phyloP scores from a whole-genome alignment of 257 asterid species.

The Fraxinus americana region DNA sequence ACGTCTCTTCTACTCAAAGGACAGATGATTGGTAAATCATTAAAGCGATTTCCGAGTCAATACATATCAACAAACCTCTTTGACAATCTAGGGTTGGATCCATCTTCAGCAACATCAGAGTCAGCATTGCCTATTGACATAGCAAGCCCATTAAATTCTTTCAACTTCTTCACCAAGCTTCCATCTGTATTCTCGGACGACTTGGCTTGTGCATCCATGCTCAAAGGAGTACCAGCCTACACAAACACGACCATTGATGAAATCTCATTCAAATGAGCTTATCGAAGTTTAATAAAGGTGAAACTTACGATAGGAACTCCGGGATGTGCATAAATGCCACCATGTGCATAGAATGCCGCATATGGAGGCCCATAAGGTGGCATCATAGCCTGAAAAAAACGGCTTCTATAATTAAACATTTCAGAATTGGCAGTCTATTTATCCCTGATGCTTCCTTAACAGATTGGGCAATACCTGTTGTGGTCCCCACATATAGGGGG shows the following conservation, averaged over 20 bases:
- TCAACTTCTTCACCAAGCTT: conserved; percentile 66
- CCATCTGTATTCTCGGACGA: conserved; percentile 61
- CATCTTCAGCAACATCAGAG: conserved; percentile 55
- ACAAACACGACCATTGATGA: conserved; percentile 20
- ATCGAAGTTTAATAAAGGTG: conserved; percentile 2
- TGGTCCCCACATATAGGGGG: conserved; percentile 96
- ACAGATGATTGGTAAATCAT: background rate
- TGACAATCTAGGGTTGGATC: conserved; percentile 52
- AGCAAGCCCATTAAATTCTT: conserved; percentile 80
- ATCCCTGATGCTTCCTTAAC: background rate
- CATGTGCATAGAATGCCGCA: conserved; percentile 86
- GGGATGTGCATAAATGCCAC: conserved; percentile 85
- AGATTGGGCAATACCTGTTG: conserved; percentile 65
- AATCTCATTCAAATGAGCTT: conserved; percentile 4
- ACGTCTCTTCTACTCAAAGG: background rate
- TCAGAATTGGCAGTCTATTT: background rate
- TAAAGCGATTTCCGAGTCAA: conserved; percentile 14
- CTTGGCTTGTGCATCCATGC: conserved; percentile 63
- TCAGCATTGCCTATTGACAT: conserved; percentile 68
- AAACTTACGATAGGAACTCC: conserved; percentile 84
- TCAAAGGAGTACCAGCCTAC: conserved; percentile 70
- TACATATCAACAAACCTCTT: conserved; percentile 64
- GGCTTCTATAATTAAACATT: conserved; percentile 4
- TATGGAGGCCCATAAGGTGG: conserved; percentile 88
- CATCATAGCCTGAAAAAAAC: conserved; percentile 70